A percentile compares a stretch with the other conserved stretches of the same genome.
These are phyloP conservation scores for Septoria petroselini DNA, from an alignment of 2,329 filamentous ascomycete genomes.

Conservation along the genomic window DNA sequence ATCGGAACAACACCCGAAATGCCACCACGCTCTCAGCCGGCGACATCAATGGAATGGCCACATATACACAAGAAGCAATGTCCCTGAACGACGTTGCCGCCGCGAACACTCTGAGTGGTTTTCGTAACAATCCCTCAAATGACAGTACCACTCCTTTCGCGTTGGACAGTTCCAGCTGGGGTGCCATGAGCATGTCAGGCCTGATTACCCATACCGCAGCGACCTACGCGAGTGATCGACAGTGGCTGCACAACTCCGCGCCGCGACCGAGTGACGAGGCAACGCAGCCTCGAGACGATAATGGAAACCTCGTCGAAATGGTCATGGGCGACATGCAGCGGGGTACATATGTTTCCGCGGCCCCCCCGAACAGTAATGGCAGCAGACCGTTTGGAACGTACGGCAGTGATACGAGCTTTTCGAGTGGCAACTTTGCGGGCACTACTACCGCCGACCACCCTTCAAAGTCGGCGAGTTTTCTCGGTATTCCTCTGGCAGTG, in stretches of 20 bases:
- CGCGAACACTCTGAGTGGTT: constrained; percentile 9
- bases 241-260: constrained; percentile 4
- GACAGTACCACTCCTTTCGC: constrained; percentile 9
- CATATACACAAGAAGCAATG: constrained; percentile 9
- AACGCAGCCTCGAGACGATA: neutral
- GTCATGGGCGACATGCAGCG: constrained; percentile 8
- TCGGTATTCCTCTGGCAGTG: constrained; percentile 9
- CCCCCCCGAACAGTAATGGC: neutral
- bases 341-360: neutral
- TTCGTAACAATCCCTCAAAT: constrained; percentile 15
- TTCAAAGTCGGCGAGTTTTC: constrained; percentile 13
- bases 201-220: neutral
- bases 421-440: constrained; percentile 11
- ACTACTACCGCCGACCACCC: constrained; percentile 6
- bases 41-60: constrained; percentile 13
- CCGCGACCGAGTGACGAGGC: neutral
- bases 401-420: constrained; percentile 16
- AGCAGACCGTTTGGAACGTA: constrained; percentile 9
- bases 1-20: constrained; percentile 1
- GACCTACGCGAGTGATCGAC: constrained; percentile 2
- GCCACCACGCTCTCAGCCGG: neutral
- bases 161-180: constrained; percentile 8
- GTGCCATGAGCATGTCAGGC: constrained; percentile 9
- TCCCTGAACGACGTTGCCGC: constrained; percentile 12
- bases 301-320: constrained; percentile 1